A percentile compares a stretch with the other conserved stretches of the same genome.
phyloP scores from a whole-genome alignment of 495 filamentous ascomycete genomes.

The Darksidea phi region DNA sequence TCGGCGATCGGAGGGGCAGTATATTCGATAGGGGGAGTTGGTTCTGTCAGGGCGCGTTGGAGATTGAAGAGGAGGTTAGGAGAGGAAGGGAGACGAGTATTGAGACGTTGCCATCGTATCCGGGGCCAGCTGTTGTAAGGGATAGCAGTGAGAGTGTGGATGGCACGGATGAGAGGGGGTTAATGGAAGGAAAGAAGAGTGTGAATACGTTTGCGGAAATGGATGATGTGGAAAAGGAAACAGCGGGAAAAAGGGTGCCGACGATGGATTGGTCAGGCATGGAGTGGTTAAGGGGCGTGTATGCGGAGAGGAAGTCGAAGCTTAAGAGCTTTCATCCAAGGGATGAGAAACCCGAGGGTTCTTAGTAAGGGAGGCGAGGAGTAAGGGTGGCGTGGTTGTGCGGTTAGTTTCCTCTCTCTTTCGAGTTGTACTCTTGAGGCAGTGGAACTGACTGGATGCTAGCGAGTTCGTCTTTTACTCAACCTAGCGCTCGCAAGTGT shows the following conservation, averaged over 20 bases:
- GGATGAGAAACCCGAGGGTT: not conserved
- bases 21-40: not conserved
- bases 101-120: not conserved
- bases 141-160: not conserved
- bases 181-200: not conserved
- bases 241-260: not conserved
- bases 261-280: not conserved
- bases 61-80: not conserved
- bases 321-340: not conserved
- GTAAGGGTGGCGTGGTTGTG: too few relatives aligned
- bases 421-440: too few relatives aligned
- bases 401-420: too few relatives aligned
- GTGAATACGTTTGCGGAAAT: not conserved
- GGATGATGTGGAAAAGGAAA: not conserved
- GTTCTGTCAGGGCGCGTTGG: not conserved
- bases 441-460: too few relatives aligned
- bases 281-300: not conserved
- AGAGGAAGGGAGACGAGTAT: not conserved
- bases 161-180: too few relatives aligned
- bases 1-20: too few relatives aligned
- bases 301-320: not conserved
- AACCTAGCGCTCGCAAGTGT: too few relatives aligned
- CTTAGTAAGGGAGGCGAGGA: not conserved
- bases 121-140: not conserved
- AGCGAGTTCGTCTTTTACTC: too few relatives aligned